Base-by-base conservation (phyloP, 768 basidiomycete genomes). In the Termitomyces sp. region DNA sequence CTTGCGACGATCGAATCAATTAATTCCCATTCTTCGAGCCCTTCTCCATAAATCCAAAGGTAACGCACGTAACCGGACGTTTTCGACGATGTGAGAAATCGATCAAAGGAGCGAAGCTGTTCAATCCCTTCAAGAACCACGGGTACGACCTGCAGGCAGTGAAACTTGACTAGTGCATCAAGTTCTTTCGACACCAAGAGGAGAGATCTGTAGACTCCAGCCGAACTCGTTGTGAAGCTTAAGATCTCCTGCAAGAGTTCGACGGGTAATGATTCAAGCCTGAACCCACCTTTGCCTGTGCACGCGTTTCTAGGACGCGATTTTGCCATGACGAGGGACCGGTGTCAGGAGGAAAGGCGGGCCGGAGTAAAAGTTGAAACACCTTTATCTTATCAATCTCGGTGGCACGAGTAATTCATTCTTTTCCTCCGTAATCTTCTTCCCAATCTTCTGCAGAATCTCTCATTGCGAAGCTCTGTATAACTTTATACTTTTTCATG, bases 241-340 rank as follows among this genome's bases (percentile, higher is more conserved):
- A 62, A 25, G n/a, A 63, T 54, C 54, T 63, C 63, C n/a, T 62
- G 42, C 14, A 59, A 9, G 34, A 63, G 42, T 29, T 63, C 63
- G 1, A 50, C 32, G 0, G 63, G 60, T 7, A 63, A 21, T 23
- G 41, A 34, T 10, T 58, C 56, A 14, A 57, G 50, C n/a, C 5
- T 37, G 19, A 23, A 42, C 11, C 27, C 19, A 32, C 29, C 3
- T n/a, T 42, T 56, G 8, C 7, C 27, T 32, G 3, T 19, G 21
- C 27, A 25, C 6, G 12, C 14, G 23, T 31, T 29, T 3, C 8
- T 12, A 17, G 49, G n/a, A 27, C 11, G 44, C 25, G 25, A 35
- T 14, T 19, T 27, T 14, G 11, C 8, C 53, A 54, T 54, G 25
- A 12, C 3, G 5, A 17, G 16, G 34, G 37, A n/a, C n/a, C 5